These are phyloP conservation scores for Lizonia empirigonia DNA, from an alignment of 2,329 filamentous ascomycete species.

Conservation along the genomic window DNA sequence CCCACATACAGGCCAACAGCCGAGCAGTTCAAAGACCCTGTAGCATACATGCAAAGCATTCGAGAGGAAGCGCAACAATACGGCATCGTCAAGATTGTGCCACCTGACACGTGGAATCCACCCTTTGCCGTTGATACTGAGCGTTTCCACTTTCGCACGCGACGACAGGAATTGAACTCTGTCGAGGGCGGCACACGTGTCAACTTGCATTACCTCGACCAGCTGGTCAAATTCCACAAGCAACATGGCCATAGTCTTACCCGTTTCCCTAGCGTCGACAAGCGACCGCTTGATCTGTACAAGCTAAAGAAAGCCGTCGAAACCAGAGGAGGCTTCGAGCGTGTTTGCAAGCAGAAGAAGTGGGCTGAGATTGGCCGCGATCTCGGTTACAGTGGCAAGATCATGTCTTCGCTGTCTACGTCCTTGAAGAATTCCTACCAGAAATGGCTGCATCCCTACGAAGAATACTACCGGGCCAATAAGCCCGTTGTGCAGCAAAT, in stretches of 20 bases:
- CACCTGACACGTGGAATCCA: slow-evolving; percentile 91
- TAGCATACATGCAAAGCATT: slow-evolving; percentile 93
- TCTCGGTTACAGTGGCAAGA: slow-evolving; percentile 97
- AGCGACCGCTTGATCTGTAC: slow-evolving; percentile 93
- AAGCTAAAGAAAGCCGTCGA: slow-evolving; percentile 97
- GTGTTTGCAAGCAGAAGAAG: slow-evolving; percentile 96
- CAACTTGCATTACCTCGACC: slow-evolving; percentile 94
- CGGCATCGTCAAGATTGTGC: slow-evolving; percentile 94
- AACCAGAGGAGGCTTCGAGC: slow-evolving; percentile 90
- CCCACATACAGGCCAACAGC: slow-evolving; percentile 88
- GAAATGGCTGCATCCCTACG: slow-evolving; percentile 94
- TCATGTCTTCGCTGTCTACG: slow-evolving; percentile 98
- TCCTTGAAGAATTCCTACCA: slow-evolving; percentile 98
- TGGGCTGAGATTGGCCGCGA: slow-evolving; percentile 99
- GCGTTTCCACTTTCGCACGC: slow-evolving; percentile 96
- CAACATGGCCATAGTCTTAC: slow-evolving; percentile 94
- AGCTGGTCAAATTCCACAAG: slow-evolving; percentile 94
- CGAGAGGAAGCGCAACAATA: slow-evolving; percentile 82
- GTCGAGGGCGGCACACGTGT: slow-evolving; percentile 98
- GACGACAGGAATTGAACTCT: slow-evolving; percentile 95
- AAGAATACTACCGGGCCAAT: slow-evolving; percentile 87
- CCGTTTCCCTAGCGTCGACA: slow-evolving; percentile 94
- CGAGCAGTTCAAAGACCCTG: slow-evolving; percentile 93
- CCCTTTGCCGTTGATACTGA: slow-evolving; percentile 96
- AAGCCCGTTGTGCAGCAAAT: slow-evolving; percentile 98